Base-by-base conservation (phyloP, 164 flowering plant genomes). In the Vitis rotundifolia region DNA sequence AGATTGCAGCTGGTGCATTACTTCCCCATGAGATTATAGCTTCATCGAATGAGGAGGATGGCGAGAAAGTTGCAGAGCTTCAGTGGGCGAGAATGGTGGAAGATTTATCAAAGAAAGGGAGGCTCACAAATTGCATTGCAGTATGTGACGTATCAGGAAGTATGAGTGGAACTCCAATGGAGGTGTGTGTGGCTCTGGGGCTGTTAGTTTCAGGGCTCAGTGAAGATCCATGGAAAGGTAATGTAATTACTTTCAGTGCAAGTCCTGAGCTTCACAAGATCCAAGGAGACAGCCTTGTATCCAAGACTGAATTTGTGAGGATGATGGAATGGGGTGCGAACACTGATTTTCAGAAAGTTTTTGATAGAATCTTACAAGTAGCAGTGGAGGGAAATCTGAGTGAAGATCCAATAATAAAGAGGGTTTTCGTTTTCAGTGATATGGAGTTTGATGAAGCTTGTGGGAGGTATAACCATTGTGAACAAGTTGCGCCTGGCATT, bases 171-270 rank as follows among this genome's bases (percentile, higher is more conserved):
- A 79, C 16, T 1, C 89, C 89, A 7, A 84, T 87, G 22, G 91
- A 82, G 72, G 22, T 19, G 22, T 19, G 89, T 85, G 81, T 84
- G 9, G 86, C 88, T 0, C 76, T 87, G 22, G 22, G 22, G 22
- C 22, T 5, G 91, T 22, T 85, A 55, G 77, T 83, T 3, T 87
- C 89, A 2, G 91, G 83, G 67, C 57, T 87, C 11, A 82, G 86
- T 62, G 84, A 83, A 14, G 91, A 85, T 53, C 88, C 91, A 0
- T 86, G 22, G 91, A 63, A 89, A 19, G 1, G 91, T 19, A 81
- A 79, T 55, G 58, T 86, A 15, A 80, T 88, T 18, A 88, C 91
- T 0, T 88, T 88, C 55, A 86, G 88, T 58, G 76, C 22, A 1
- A 16, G 73, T 5, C 88, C 88, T 0, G 7, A 76, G 77, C 79